A percentile compares a stretch with the other conserved stretches of the same genome.
phyloP scores from a whole-genome alignment of 306 rosid species.

The Fragaria nilgerrensis region DNA sequence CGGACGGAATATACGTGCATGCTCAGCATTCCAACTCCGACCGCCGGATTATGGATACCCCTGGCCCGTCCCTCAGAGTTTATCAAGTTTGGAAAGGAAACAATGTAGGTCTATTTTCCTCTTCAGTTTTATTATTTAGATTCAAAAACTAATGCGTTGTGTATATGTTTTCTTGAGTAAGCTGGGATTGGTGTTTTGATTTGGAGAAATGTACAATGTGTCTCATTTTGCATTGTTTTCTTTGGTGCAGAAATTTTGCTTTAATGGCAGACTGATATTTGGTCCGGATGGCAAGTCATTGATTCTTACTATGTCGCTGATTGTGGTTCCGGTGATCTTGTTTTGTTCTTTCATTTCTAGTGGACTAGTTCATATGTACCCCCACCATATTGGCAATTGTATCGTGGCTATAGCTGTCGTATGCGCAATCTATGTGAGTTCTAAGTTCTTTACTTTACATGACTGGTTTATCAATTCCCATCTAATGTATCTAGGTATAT shows the following conservation, averaged over 20 bases:
- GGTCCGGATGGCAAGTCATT: constrained; percentile 45
- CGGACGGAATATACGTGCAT: constrained; percentile 17
- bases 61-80: constrained; percentile 25
- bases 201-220: background rate
- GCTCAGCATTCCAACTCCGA: constrained; percentile 34
- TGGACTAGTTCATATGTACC: constrained; percentile 20
- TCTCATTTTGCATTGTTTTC: background rate
- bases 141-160: background rate
- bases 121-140: background rate
- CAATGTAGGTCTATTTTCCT: constrained; percentile 23
- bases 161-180: background rate
- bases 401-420: constrained; percentile 23
- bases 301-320: constrained; percentile 35
- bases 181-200: background rate
- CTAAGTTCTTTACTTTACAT: constrained; percentile 23
- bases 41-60: constrained; percentile 23
- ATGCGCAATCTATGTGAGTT: constrained; percentile 37
- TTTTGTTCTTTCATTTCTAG: constrained; percentile 35
- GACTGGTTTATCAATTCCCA: background rate
- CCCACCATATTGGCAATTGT: constrained; percentile 19
- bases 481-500: background rate
- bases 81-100: constrained; percentile 46
- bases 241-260: constrained; percentile 33
- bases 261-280: constrained; percentile 35
- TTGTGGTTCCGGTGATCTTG: constrained; percentile 35